Base-by-base conservation (phyloP, 306 rosid genomes). In the Prunus mira region DNA sequence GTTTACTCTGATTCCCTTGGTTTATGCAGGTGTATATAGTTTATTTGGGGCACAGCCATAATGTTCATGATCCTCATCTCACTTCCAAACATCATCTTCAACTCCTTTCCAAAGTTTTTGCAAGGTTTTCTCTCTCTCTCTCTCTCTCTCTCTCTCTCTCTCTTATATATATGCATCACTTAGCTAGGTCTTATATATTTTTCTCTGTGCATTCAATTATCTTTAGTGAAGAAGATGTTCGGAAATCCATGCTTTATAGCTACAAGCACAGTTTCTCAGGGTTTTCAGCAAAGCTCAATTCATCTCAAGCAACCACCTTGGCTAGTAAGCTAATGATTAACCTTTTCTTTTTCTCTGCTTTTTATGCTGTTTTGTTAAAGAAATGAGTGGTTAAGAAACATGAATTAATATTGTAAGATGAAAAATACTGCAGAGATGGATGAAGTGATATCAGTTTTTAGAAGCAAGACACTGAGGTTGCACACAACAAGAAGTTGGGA, bases 401-500 rank as follows among this genome's bases (percentile, higher is more conserved):
- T 71, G 32, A 2, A 45, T 55, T 38, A 65, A 50, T 57, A 47
- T 25, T 63, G 27, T 55, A 62, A 65, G 34, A 32, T 5, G 55
- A 52, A 32, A 28, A 43, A 10, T 70, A 83, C 24, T 83, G 84
- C 85, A 88, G 92, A 81, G 61, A 81, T 83, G 84, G 76, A 79
- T 65, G 89, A 30, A 77, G 92, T 88, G 68, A 78, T 88, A 77
- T 88, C 89, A 22, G 80, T 86, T 43, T 88, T 88, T 47, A 69
- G 72, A 77, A 88, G 92, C 82, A 82, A 60, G 82, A 79, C 79
- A 30, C 20, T 80, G 76, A 28, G 64, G 54, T 52, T 84, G 69
- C 86, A 83, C 73, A 88, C 92, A 58, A 88, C 89, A 50, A 83
- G 92, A 84, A 88, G 89, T 64, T 88, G 92, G 92, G 88, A 88